Conservation (phyloP, 208 protist genomes). For the Angomonas deanei region DNA sequence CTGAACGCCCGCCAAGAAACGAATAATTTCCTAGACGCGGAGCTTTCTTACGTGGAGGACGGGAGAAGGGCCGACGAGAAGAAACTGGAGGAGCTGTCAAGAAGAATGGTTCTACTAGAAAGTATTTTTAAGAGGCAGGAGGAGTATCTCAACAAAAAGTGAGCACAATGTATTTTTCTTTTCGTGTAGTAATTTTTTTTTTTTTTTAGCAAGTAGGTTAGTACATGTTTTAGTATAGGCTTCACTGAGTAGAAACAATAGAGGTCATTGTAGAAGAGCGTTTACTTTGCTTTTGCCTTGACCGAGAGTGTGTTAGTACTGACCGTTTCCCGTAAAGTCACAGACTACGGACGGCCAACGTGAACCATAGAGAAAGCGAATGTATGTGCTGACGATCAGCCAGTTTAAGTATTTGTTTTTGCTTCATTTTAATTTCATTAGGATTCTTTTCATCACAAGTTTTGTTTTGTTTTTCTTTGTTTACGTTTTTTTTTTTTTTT, state of each 20-base stretch:
- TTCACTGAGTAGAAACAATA: no score
- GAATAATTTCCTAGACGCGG: conserved; percentile 58
- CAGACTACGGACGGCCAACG: no score
- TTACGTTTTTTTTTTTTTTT: no score
- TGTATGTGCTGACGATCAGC: no score
- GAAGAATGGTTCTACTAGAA: conserved; percentile 12
- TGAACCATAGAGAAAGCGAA: no score
- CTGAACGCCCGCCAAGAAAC: conserved; percentile 56
- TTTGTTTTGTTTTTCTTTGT: no score
- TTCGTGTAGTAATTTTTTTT: not conserved
- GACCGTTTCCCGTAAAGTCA: no score
- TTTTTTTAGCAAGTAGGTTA: not conserved
- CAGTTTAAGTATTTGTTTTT: no score
- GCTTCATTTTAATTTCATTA: no score
- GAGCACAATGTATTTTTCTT: not conserved
- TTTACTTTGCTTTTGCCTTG: conserved; percentile 1
- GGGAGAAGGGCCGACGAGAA: conserved; percentile 18
- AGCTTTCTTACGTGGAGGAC: conserved; percentile 40
- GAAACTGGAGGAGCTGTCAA: conserved; percentile 19
- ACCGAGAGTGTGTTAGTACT: not conserved
- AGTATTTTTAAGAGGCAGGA: conserved; percentile 14
- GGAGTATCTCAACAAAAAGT: conserved; percentile 4
- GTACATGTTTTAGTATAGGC: not conserved
- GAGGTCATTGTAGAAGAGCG: no score
- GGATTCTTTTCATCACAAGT: no score